Percentiles rank a stretch among this genome's conserved stretches.
These are phyloP conservation scores for Chytridiales sp. DNA, from an alignment of 371 early-diverging fungal species.

Conservation along the genomic window DNA sequence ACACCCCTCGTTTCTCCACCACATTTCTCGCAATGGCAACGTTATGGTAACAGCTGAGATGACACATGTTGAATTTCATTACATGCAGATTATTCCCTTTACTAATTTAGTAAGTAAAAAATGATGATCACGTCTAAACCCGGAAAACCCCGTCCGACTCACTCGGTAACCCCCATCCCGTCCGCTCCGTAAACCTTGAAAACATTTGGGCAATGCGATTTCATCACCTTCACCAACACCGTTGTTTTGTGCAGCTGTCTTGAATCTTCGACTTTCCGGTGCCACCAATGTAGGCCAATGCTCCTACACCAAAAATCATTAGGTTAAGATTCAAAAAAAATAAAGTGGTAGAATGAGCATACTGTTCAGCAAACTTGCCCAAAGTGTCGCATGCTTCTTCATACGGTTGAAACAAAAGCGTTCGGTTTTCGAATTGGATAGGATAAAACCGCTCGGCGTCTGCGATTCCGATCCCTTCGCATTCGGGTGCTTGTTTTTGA, in stretches of 20 bases:
- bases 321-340: neutral
- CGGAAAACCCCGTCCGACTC: too few species aligned
- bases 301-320: neutral
- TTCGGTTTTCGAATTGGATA: neutral
- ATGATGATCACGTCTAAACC: too few species aligned
- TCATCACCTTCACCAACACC: neutral
- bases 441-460: slow-evolving; percentile 1
- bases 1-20: too few species aligned
- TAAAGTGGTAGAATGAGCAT: neutral
- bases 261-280: slow-evolving; percentile 16
- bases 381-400: neutral
- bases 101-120: too few species aligned
- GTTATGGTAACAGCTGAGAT: too few species aligned
- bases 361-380: neutral
- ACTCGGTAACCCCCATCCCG: neutral
- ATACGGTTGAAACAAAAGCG: neutral
- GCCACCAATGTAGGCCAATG: slow-evolving; percentile 35
- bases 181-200: neutral
- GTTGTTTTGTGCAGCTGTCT: neutral
- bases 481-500: neutral
- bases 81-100: too few species aligned
- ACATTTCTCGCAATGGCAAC: too few species aligned
- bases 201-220: slow-evolving; percentile 3
- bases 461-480: neutral
- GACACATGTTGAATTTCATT: too few species aligned